Percentiles rank a stretch among this genome's conserved stretches.
Conservation (phyloP, 2,329 filamentous ascomycete species). For the Byssothecium circinans region DNA sequence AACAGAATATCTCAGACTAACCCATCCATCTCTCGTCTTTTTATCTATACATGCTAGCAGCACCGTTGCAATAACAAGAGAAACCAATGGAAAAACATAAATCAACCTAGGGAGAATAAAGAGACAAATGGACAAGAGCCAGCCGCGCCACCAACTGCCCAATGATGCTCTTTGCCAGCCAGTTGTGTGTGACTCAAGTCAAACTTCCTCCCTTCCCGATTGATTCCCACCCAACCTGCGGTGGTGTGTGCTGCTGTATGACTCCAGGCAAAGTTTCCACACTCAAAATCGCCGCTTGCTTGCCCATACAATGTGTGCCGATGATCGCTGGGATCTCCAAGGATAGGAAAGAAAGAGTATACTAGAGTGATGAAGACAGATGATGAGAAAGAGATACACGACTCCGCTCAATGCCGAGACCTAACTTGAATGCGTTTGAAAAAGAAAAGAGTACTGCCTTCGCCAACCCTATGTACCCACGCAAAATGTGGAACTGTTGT, state of each 20-base stretch:
- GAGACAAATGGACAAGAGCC: not conserved
- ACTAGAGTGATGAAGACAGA: not conserved
- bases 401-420: conserved; percentile 1
- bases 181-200: not conserved
- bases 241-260: not conserved
- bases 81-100: not conserved
- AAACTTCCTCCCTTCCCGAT: not conserved
- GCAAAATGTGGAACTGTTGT: not conserved
- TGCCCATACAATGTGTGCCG: not conserved
- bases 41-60: not conserved
- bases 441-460: not conserved
- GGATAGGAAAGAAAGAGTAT: not conserved
- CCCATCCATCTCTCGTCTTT: not conserved
- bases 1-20: not conserved
- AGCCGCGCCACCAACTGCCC: not conserved
- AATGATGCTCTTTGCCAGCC: not conserved
- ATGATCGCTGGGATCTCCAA: not conserved
- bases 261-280: not conserved
- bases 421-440: conserved; percentile 1
- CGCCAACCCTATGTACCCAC: conserved; percentile 1
- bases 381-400: conserved; percentile 1
- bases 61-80: not conserved
- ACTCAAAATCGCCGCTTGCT: not conserved
- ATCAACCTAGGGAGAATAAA: not conserved
- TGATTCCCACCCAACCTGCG: not conserved